Evolutionary conservation across 2,329 filamentous ascomycete genomes (phyloP).

Genomic region (Cercospora zeina): DNA sequence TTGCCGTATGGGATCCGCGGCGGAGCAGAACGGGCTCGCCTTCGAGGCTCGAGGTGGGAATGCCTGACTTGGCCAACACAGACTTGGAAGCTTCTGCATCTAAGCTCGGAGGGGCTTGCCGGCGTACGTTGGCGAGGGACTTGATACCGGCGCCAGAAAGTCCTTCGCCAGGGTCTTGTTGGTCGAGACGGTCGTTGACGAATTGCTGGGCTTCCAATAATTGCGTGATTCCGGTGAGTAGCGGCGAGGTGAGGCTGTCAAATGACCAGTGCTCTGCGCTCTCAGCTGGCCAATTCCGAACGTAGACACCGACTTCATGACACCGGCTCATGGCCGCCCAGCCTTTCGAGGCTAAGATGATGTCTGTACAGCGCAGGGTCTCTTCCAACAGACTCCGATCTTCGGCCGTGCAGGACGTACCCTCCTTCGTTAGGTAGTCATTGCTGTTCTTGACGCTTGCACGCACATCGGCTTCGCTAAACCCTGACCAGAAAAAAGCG

Average conservation of each 20-base stretch:
- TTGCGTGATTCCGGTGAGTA: slow-evolving; percentile 60
- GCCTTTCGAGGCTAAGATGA: slow-evolving; percentile 60
- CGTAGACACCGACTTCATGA: slow-evolving; percentile 75
- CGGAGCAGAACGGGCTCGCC: slow-evolving; percentile 39
- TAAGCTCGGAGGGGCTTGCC: background rate
- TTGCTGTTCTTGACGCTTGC: slow-evolving; percentile 66
- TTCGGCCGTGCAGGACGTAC: slow-evolving; percentile 58
- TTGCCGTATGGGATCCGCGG: slow-evolving; percentile 4
- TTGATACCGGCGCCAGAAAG: slow-evolving; percentile 38
- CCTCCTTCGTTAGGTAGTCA: slow-evolving; percentile 65
- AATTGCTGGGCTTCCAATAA: slow-evolving; percentile 58
- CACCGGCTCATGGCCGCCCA: slow-evolving; percentile 67
- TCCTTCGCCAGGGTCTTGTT: slow-evolving; percentile 37
- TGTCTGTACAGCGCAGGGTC: slow-evolving; percentile 65
- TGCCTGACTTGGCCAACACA: slow-evolving; percentile 41
- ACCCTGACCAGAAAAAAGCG: slow-evolving; percentile 84
- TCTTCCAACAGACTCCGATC: slow-evolving; percentile 63
- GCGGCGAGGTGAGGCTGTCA: slow-evolving; percentile 42
- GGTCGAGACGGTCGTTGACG: slow-evolving; percentile 45
- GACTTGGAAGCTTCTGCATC: slow-evolving; percentile 18
- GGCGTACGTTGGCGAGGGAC: slow-evolving; percentile 28
- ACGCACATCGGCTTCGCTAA: slow-evolving; percentile 62
- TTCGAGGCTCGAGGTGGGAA: slow-evolving; percentile 45
- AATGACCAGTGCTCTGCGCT: slow-evolving; percentile 69
- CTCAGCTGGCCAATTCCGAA: slow-evolving; percentile 65